These are phyloP conservation scores for Lactarius trivialis DNA, from an alignment of 768 basidiomycete species.

Conservation along the genomic window DNA sequence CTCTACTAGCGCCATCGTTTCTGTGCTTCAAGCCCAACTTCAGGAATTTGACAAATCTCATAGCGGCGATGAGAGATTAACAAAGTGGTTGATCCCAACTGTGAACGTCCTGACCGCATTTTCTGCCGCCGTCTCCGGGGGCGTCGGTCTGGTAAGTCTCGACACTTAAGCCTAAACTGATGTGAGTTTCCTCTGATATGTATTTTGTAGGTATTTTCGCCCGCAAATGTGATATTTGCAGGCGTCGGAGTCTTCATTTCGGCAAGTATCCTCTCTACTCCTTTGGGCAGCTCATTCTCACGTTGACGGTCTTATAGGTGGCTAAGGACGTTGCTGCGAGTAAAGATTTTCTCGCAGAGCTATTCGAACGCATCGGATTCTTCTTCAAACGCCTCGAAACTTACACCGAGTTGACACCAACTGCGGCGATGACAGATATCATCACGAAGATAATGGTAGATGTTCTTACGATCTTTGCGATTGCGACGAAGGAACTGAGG, in stretches of 20 bases:
- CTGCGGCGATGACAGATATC: too few species aligned
- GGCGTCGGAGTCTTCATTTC: neutral
- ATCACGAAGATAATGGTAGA: too few species aligned
- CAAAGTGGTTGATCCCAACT: neutral
- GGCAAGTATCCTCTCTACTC: neutral
- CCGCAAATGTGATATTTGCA: too few species aligned
- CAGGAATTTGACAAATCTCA: neutral
- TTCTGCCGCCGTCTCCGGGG: neutral
- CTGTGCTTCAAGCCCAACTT: neutral
- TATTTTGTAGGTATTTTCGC: neutral
- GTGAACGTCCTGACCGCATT: neutral
- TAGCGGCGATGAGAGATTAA: neutral
- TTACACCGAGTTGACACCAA: too few species aligned
- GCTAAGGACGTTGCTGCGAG: too few species aligned
- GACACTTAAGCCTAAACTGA: neutral
- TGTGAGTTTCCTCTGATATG: neutral
- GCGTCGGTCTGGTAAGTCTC: neutral
- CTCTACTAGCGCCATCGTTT: neutral
- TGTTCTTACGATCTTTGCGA: too few species aligned
- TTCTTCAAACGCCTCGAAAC: too few species aligned
- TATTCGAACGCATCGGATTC: too few species aligned
- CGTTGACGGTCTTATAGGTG: neutral
- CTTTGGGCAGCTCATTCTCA: neutral
- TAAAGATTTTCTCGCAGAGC: too few species aligned
- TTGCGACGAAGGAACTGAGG: too few species aligned